Percentiles rank a stretch among this genome's conserved stretches.
Evolutionary conservation across 1,284 basidiomycete species (phyloP).

Genomic region (Calocybe gambosa): DNA sequence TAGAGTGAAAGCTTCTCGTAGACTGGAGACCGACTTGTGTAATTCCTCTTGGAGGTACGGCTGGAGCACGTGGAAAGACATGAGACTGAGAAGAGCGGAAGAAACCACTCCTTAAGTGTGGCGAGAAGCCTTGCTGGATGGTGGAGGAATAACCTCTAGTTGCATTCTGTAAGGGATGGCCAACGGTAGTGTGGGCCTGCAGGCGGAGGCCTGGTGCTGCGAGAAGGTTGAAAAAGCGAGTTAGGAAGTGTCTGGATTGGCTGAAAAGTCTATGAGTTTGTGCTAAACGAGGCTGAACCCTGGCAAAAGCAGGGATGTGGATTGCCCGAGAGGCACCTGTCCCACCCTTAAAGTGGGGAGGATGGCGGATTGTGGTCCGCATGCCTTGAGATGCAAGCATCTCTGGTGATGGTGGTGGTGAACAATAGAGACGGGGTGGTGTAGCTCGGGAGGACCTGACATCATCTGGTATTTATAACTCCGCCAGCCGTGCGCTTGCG

Average conservation of each 20-base stretch:
- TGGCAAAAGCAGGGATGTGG: slow-evolving; percentile 33
- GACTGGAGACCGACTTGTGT: slow-evolving; percentile 66
- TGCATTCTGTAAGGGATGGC: slow-evolving; percentile 36
- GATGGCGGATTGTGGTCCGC: slow-evolving; percentile 29
- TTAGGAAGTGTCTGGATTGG: slow-evolving; percentile 47
- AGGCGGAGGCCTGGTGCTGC: slow-evolving; percentile 48
- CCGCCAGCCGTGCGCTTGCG: background rate
- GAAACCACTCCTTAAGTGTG: slow-evolving; percentile 46
- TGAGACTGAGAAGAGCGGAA: slow-evolving; percentile 38
- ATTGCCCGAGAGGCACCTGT: slow-evolving; percentile 32
- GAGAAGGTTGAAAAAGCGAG: slow-evolving; percentile 50
- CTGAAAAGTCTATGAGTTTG: slow-evolving; percentile 45
- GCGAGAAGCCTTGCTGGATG: slow-evolving; percentile 45
- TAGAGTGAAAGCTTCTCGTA: slow-evolving; percentile 65
- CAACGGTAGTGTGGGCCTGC: slow-evolving; percentile 25
- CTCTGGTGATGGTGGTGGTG: slow-evolving; percentile 12
- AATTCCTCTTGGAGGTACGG: slow-evolving; percentile 38
- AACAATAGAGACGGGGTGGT: background rate
- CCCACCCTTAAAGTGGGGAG: slow-evolving; percentile 23
- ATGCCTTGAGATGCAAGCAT: slow-evolving; percentile 57
- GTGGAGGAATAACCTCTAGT: slow-evolving; percentile 26
- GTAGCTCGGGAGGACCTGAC: background rate
- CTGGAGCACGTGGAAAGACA: slow-evolving; percentile 52
- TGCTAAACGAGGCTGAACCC: slow-evolving; percentile 22
- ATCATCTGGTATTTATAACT: background rate